Conservation (phyloP, 75 land plant genomes). For the Azolla pinnata region DNA sequence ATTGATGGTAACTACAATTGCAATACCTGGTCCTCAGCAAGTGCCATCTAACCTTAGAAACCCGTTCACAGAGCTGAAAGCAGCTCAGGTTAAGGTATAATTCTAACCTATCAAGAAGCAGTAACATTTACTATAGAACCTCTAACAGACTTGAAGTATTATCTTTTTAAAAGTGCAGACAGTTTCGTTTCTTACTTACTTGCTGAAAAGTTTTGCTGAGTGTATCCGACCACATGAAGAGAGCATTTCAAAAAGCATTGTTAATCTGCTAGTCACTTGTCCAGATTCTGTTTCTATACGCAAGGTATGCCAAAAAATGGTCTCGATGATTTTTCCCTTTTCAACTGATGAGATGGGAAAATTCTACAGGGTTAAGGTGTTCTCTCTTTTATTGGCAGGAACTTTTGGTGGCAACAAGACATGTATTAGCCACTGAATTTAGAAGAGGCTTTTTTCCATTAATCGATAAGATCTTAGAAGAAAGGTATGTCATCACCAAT, state of each 20-base stretch:
- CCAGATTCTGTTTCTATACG: slow-evolving; percentile 93
- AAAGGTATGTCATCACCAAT: slow-evolving; percentile 54
- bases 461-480: slow-evolving; percentile 89
- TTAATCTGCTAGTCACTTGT: slow-evolving; percentile 82
- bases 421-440: slow-evolving; percentile 92
- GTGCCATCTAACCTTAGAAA: slow-evolving; percentile 60
- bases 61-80: slow-evolving; percentile 80
- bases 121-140: not conserved
- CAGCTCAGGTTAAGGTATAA: slow-evolving; percentile 94
- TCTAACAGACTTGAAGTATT: not conserved
- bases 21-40: slow-evolving; percentile 85
- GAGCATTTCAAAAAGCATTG: slow-evolving; percentile 93
- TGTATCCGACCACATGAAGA: slow-evolving; percentile 93
- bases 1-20: slow-evolving; percentile 88
- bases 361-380: not conserved
- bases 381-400: slow-evolving; percentile 45
- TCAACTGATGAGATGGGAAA: not conserved
- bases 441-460: slow-evolving; percentile 82
- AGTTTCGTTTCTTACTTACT: slow-evolving; percentile 87
- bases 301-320: slow-evolving; percentile 67
- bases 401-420: slow-evolving; percentile 80
- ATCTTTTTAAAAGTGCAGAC: slow-evolving; percentile 47
- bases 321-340: no score
- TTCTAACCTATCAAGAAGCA: no score
- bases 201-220: slow-evolving; percentile 82